Evolutionary conservation across 495 filamentous ascomycete genomes (phyloP).

Genomic region (Entonaema liquescens): DNA sequence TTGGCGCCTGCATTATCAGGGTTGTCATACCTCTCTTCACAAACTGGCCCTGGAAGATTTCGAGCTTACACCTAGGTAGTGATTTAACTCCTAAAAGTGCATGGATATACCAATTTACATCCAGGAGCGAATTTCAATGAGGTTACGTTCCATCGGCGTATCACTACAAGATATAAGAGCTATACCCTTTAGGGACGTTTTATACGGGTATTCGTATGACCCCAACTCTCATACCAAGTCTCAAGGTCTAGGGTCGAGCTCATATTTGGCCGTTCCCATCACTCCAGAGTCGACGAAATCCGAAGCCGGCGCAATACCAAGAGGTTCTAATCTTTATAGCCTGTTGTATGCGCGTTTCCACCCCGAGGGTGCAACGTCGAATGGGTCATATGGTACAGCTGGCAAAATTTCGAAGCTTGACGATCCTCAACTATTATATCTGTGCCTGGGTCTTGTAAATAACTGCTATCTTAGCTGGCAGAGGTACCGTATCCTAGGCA

Average conservation of each 20-base stretch:
- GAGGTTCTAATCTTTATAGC: background rate
- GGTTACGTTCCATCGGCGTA: background rate
- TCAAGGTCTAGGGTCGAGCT: background rate
- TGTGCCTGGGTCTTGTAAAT: background rate
- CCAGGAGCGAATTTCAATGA: background rate
- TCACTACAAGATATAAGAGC: background rate
- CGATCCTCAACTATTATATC: background rate
- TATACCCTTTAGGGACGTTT: background rate
- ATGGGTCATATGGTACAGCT: background rate
- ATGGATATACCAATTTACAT: background rate
- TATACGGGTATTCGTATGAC: background rate
- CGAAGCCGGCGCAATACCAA: background rate
- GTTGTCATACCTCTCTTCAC: background rate
- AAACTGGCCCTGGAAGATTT: background rate
- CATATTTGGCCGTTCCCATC: background rate
- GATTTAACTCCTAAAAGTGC: background rate
- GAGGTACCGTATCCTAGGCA: background rate
- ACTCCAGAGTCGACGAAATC: background rate
- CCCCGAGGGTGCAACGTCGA: background rate
- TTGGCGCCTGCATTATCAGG: background rate
- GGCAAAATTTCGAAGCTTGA: background rate
- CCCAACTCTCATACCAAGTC: background rate
- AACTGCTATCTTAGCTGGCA: slow-evolving; percentile 4
- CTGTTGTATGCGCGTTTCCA: background rate
- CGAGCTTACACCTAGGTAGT: background rate